These are phyloP conservation scores for Alternaria arborescens DNA, from an alignment of 2,329 filamentous ascomycete genomes.

Conservation along the genomic window DNA sequence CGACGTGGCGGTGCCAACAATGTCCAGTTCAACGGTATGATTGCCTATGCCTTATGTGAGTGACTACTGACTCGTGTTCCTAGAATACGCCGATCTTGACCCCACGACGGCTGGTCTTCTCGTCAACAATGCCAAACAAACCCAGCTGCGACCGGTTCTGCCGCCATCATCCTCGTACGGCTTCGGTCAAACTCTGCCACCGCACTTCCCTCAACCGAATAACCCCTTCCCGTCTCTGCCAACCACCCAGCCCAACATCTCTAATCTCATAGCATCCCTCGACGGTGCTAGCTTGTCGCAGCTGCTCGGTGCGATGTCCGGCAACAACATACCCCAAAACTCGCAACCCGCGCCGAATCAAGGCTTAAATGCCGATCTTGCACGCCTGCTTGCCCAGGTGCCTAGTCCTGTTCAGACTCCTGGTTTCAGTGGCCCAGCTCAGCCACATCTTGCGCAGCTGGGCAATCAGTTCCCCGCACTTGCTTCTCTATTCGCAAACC, in stretches of 20 bases:
- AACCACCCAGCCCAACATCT: conserved; percentile 60
- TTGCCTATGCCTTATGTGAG: not conserved
- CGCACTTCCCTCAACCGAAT: conserved; percentile 44
- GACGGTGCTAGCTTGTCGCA: conserved; percentile 76
- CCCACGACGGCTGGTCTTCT: conserved; percentile 81
- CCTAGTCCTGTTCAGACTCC: conserved; percentile 38
- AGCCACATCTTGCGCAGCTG: conserved; percentile 34
- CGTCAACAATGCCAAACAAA: conserved; percentile 74
- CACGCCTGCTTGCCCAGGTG: conserved; percentile 49
- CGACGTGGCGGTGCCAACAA: conserved; percentile 76
- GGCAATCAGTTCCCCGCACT: conserved; percentile 44
- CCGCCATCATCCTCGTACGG: conserved; percentile 41
- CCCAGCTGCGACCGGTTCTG: conserved; percentile 45
- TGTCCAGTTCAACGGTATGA: conserved; percentile 76
- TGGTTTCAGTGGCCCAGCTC: conserved; percentile 29
- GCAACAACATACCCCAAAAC: conserved; percentile 48
- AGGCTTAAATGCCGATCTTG: conserved; percentile 47
- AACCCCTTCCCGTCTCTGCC: conserved; percentile 49
- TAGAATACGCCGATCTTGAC: conserved; percentile 84
- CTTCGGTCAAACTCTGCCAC: conserved; percentile 41
- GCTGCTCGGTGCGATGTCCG: conserved; percentile 67
- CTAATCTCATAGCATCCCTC: conserved; percentile 71
- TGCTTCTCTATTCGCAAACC: conserved; percentile 40
- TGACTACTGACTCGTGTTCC: conserved; percentile 27
- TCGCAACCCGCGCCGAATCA: conserved; percentile 49